A percentile compares a stretch with the other conserved stretches of the same genome.
These are phyloP conservation scores for Alternaria longipes DNA, from an alignment of 2,329 filamentous ascomycete species.

Conservation along the genomic window DNA sequence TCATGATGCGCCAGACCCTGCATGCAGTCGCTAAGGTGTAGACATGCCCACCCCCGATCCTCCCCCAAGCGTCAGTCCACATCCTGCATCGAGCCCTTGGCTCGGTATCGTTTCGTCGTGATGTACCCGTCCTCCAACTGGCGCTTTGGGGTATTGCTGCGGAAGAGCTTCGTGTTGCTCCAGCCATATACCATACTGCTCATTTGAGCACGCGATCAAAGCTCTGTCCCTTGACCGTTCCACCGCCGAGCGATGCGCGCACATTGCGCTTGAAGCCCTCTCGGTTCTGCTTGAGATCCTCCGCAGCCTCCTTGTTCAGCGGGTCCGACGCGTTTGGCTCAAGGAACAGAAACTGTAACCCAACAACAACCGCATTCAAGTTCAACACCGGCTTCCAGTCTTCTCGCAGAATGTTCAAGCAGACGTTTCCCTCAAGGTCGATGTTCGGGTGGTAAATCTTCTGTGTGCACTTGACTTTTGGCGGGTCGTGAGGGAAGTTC, in stretches of 20 bases:
- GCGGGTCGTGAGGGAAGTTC: constrained; percentile 96
- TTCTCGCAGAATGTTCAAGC: constrained; percentile 94
- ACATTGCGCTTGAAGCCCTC: constrained; percentile 95
- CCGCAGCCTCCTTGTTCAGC: constrained; percentile 97
- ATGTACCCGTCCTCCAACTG: not conserved
- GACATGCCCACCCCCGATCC: constrained; percentile 2
- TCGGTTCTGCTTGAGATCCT: constrained; percentile 84
- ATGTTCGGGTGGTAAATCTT: constrained; percentile 99
- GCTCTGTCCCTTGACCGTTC: constrained; percentile 72
- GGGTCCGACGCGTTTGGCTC: constrained; percentile 97
- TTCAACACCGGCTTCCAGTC: constrained; percentile 99
- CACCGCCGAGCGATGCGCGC: constrained; percentile 81
- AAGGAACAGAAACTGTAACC: constrained; percentile 95
- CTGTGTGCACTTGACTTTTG: constrained; percentile 95
- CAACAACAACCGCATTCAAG: constrained; percentile 94
- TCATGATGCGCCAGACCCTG: constrained; percentile 30
- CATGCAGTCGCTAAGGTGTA: constrained; percentile 37
- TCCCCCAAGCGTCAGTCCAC: not conserved
- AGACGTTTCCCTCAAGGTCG: constrained; percentile 96
- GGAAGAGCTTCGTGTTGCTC: not conserved
- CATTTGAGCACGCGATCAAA: constrained; percentile 84
- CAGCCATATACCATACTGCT: constrained; percentile 14
- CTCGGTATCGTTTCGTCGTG: not conserved
- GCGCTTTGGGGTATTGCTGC: not conserved
- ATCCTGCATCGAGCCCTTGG: not conserved